These are phyloP conservation scores for Trichoderma simmonsii DNA, from an alignment of 2,329 filamentous ascomycete species.

Conservation along the genomic window DNA sequence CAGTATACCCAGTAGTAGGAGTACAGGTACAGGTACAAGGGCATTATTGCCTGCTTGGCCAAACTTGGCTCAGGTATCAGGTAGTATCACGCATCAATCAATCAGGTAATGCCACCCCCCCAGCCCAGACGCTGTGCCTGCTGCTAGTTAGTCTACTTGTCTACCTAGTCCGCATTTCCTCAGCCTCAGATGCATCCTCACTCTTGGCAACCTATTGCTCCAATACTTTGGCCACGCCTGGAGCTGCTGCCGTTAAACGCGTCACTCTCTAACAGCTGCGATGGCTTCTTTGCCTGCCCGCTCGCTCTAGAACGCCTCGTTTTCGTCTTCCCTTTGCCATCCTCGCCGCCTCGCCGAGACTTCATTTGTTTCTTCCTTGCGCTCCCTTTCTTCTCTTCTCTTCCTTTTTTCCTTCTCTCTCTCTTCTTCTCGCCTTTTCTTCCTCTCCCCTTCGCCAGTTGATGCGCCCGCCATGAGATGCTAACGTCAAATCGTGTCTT, in stretches of 20 bases:
- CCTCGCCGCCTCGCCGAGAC: background rate
- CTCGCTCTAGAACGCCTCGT: slow-evolving; percentile 10
- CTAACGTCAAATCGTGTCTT: slow-evolving; percentile 2
- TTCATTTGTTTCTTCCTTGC: background rate
- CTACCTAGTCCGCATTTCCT: background rate
- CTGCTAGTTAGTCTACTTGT: background rate
- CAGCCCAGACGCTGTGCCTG: background rate
- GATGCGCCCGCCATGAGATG: background rate
- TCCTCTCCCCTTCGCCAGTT: background rate
- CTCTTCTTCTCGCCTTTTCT: background rate
- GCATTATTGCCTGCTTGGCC: too few species aligned
- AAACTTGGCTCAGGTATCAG: background rate
- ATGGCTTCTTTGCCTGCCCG: slow-evolving; percentile 6
- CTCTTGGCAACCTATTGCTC: slow-evolving; percentile 9
- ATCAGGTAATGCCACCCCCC: background rate
- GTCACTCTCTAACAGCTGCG: slow-evolving; percentile 13
- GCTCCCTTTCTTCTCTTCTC: background rate
- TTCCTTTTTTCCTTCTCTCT: background rate
- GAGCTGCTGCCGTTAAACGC: background rate
- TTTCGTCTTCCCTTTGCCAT: background rate
- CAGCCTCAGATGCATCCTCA: slow-evolving; percentile 16
- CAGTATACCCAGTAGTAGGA: too few species aligned
- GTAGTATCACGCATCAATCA: background rate
- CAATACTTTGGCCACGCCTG: slow-evolving; percentile 1
- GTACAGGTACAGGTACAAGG: background rate